Base-by-base conservation (phyloP, 2,329 filamentous ascomycete genomes). In the Neocucurbitaria cava region DNA sequence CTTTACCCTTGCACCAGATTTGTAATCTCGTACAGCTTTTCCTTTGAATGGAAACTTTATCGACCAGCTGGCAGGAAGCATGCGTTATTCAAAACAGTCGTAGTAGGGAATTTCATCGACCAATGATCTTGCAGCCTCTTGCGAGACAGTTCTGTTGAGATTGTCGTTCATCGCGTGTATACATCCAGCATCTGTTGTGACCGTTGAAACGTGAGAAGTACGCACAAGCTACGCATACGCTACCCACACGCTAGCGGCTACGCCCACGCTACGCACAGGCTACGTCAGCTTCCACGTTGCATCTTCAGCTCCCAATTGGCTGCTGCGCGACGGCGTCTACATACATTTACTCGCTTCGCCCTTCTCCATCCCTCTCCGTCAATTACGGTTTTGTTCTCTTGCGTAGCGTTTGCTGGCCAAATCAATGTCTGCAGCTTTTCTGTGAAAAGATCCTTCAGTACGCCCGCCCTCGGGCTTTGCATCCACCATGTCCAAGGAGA, bases 231-330 rank as follows among this genome's bases (percentile, higher is more conserved):
- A n/a, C n/a, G n/a, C n/a, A n/a, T n/a, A n/a, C n/a, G n/a, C n/a
- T n/a, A n/a, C n/a, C n/a, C n/a, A n/a, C n/a, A n/a, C n/a, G n/a
- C n/a, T n/a, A n/a, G n/a, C n/a, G n/a, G n/a, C n/a, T n/a, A n/a
- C n/a, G n/a, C n/a, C n/a, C n/a, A n/a, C n/a, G n/a, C n/a, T n/a
- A n/a, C 1, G 45, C 17, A 15, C 17, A 24, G 31, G 28, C 35
- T 62, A 68, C 66, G 65, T 68, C 67, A 71, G 65, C 69, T 59
- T 71, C 70, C 70, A 74, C 71, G 70, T 73, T 68, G 66, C 71
- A 66, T 69, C 69, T 74, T 72, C 61, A 56, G 45, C 46, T 57
- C 55, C 56, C 58, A 63, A 64, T 67, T 68, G 62, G 68, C 60
- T 61, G 56, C 50, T 56, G 52, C 47, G 55, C 59, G 52, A 56